Evolutionary conservation across 768 basidiomycete genomes (phyloP).

Genomic region (Lactarius sanguifluus): DNA sequence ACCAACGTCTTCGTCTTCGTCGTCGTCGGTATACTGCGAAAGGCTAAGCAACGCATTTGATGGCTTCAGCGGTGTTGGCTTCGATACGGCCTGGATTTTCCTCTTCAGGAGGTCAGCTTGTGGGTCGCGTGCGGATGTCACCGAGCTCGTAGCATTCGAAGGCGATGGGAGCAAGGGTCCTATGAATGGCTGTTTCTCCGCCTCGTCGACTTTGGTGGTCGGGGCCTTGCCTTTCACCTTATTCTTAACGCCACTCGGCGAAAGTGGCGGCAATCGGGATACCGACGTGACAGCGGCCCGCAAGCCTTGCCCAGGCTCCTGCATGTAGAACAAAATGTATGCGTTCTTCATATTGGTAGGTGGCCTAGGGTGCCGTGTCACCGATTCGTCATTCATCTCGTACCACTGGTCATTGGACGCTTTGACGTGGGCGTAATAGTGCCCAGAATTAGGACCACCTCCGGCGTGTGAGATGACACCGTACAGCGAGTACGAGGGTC

Average conservation of each 20-base stretch:
- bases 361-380: conserved; percentile 43
- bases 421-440: conserved; percentile 89
- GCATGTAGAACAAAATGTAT: conserved; percentile 91
- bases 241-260: conserved; percentile 42
- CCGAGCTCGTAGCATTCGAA: conserved; percentile 25
- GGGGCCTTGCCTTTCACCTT: conserved; percentile 52
- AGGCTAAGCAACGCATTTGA: conserved; percentile 42
- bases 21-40: conserved; percentile 45
- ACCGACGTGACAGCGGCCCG: conserved; percentile 56
- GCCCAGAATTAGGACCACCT: conserved; percentile 89
- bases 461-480: conserved; percentile 94
- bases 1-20: conserved; percentile 38
- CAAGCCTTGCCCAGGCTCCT: conserved; percentile 72
- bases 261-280: conserved; percentile 13
- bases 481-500: conserved; percentile 82
- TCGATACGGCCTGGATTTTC: conserved; percentile 48
- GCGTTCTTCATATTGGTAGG: conserved; percentile 75
- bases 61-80: conserved; percentile 28
- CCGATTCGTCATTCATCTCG: conserved; percentile 92
- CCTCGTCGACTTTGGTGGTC: conserved; percentile 52
- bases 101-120: conserved; percentile 53
- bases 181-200: conserved; percentile 54
- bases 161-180: conserved; percentile 64
- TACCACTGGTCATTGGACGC: conserved; percentile 71
- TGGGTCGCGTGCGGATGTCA: conserved; percentile 42